Conservation (phyloP, 2,329 filamentous ascomycete genomes). For the Phaeophleospora eucalypticola region DNA sequence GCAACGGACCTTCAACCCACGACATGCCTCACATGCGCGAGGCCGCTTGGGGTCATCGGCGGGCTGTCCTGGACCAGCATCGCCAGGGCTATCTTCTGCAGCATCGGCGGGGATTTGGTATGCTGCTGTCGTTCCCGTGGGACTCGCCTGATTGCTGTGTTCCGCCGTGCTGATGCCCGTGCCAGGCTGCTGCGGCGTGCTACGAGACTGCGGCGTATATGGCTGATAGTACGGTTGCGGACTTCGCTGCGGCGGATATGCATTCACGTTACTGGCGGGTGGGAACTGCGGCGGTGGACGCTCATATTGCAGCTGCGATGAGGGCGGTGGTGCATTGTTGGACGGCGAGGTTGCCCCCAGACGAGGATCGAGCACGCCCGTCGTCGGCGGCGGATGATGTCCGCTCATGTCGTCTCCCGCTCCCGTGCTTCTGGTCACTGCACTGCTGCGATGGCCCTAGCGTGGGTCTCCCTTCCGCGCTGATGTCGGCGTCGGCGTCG, state of each 20-base stretch:
- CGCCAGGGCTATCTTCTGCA: slow-evolving; percentile 15
- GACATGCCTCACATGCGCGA: slow-evolving; percentile 46
- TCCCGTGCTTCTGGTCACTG: no score
- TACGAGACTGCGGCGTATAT: slow-evolving; percentile 16
- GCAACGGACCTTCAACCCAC: slow-evolving; percentile 65
- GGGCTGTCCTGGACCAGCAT: slow-evolving; percentile 9
- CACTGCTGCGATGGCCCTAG: not conserved
- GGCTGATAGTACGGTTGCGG: slow-evolving; percentile 24
- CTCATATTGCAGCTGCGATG: slow-evolving; percentile 1
- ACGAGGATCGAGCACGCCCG: not conserved
- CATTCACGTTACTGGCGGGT: not conserved
- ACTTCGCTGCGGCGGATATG: slow-evolving; percentile 7
- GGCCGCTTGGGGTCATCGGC: slow-evolving; percentile 42
- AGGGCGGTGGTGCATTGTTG: not conserved
- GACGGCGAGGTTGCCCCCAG: not conserved
- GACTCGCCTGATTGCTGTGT: slow-evolving; percentile 25
- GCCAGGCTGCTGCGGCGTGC: slow-evolving; percentile 14
- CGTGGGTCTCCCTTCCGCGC: not conserved
- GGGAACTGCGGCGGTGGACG: not conserved
- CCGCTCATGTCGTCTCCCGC: not conserved
- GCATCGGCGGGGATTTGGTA: slow-evolving; percentile 12
- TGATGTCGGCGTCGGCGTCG: not conserved
- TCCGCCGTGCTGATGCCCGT: slow-evolving; percentile 16
- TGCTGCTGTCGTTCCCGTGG: slow-evolving; percentile 4
- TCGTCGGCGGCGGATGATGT: not conserved